Evolutionary conservation across 345 rosid genomes (phyloP), one percentile per base, ranked within the genome.

Genomic region (Populus tremula): DNA sequence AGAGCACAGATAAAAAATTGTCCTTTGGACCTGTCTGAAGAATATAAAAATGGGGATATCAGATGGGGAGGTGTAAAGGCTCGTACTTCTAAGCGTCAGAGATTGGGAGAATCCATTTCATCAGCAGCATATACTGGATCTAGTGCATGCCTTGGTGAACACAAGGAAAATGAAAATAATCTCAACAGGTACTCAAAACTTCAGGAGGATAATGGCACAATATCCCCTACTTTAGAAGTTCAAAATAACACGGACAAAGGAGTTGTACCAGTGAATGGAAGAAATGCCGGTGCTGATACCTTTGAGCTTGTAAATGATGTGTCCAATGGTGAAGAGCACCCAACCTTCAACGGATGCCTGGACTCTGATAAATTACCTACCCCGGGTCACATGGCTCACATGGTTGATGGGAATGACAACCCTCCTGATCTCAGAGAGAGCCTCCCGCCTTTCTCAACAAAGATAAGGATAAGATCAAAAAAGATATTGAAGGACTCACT

Each of bases 11-110:
- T 63, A 47, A 82, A 86, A 53, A 76, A 68, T 81, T 77, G 66
- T 77, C 56, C 77, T 78, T 56, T 82, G 49, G 82, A 86, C 79
- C 82, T 86, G 73, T 78, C 79, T 18, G 81, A 83, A 71, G 88
- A 88, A 71, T 84, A 74, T 81, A 86, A 72, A 75, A 84, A 82
- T 82, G 90, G 88, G 72, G 84, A 88, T 75, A 85, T 94, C 75
- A 91, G 80, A 80, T 96, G 99, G 99, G 99, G 97, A 84, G 91
- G 87, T 63, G 93, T 82, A 74, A 96, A 79, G 88, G 90, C 90
- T 59, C 97, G 99, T 66, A 86, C 93, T 59, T 78, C 88, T 43
- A 94, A 92, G 85, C 93, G 92, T 70, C 87, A 74, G 73, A 91
- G 88, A 85, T 78, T 85, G 68, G 84, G 90, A 76, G 91, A 91